These are phyloP conservation scores for Microthyrium microscopicum DNA, from an alignment of 2,329 filamentous ascomycete species.

Conservation along the genomic window DNA sequence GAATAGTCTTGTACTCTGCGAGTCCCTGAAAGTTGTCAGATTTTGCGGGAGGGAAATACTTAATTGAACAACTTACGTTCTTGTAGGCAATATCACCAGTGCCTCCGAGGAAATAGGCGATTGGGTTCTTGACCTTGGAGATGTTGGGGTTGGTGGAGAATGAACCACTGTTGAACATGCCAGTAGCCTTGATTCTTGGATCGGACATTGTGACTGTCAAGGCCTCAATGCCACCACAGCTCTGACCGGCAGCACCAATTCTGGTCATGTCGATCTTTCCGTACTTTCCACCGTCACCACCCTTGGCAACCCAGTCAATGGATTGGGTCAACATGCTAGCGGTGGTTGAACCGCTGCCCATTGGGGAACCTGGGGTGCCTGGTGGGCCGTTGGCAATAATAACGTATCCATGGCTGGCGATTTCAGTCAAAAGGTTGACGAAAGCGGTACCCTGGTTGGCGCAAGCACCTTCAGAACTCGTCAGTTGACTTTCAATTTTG, in stretches of 20 bases:
- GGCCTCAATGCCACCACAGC: slow-evolving; percentile 12
- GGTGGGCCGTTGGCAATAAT: slow-evolving; percentile 5
- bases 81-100: slow-evolving; percentile 12
- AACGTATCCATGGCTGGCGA: slow-evolving; percentile 4
- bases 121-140: slow-evolving; percentile 12
- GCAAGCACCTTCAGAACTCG: slow-evolving; percentile 6
- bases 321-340: not conserved
- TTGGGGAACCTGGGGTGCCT: not conserved
- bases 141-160: slow-evolving; percentile 9
- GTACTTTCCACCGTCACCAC: not conserved
- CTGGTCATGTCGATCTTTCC: slow-evolving; percentile 10
- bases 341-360: not conserved
- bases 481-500: too few species aligned
- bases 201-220: slow-evolving; percentile 11
- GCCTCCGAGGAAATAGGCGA: slow-evolving; percentile 12
- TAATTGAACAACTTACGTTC: too few species aligned
- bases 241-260: slow-evolving; percentile 12
- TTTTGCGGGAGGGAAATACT: not conserved
- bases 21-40: slow-evolving; percentile 8
- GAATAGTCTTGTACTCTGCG: slow-evolving; percentile 11
- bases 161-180: slow-evolving; percentile 13
- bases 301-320: not conserved
- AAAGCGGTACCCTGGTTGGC: slow-evolving; percentile 4
- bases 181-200: slow-evolving; percentile 8
- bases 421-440: slow-evolving; percentile 7